Base-by-base conservation (phyloP, 179 eudicot species). In the Silene vulgaris region DNA sequence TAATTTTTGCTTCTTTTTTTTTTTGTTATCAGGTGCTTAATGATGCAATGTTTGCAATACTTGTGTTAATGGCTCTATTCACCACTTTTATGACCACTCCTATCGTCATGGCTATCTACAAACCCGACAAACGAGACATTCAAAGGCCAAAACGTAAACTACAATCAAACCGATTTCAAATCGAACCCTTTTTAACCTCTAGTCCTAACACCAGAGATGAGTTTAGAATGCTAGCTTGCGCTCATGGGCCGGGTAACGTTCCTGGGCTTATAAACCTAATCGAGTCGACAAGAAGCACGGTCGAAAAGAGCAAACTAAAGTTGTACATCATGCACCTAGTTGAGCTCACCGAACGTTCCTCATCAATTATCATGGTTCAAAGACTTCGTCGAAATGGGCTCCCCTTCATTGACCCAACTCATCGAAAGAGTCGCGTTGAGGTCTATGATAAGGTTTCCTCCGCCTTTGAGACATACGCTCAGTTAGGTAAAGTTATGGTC, bases 71-170 rank as follows among this genome's bases (percentile, higher is more conserved):
- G 97, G 97, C 97, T 8, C 80, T 92, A 20, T 84, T 92, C 80
- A 92, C 97, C 68, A 92, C 97, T 67, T 92, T 92, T 86, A 82
- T 92, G 61, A 92, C 97, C n/a, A 90, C 97, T 26, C 97, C 97
- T 23, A 76, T 85, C 0, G 97, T 90, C 7, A 86, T 88, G 89
- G 90, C 93, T 29, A 84, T 92, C 54, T 88, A 86, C 82, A 86
- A 84, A 40, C 89, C 97, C 4, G 84, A 83, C 19, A 82, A 85
- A 76, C 37, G 45, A 4, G 11, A 13, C 4, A 17, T 4, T 59
- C 69, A 26, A 7, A 23, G 64, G 60, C 86, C 80, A 48, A 84
- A 80, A n/a, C 78, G 85, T 8, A 80, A 88, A 52, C 79, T 86
- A n/a, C 82, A 86, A 48, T 72, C 78, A 12, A 77, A 80, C 52